Base-by-base conservation (phyloP, 1,139 yeast genomes). In the Blastobotrys elegans region DNA sequence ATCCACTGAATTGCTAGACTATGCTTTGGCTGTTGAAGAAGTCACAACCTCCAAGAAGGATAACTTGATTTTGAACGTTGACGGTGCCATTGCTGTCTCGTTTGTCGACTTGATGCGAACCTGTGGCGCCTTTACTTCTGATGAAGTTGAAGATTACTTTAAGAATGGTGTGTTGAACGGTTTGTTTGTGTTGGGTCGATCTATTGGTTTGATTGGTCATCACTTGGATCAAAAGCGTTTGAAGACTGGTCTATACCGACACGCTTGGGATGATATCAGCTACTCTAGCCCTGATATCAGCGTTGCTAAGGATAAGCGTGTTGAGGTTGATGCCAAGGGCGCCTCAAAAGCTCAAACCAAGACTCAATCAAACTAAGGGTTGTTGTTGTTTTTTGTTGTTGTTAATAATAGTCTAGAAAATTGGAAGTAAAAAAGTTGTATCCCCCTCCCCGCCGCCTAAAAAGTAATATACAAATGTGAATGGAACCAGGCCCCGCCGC, bases 41-140 rank as follows among this genome's bases (percentile, higher is more conserved):
- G 75, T 71, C 47, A 71, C 75, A 52, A 71, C 75, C 18, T 69
- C 74, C 50, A 71, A 71, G 69, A 71, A 71, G 66, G 75, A 71
- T 53, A 72, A 71, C 60, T 62, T 71, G 45, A 71, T 71, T 53
- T 63, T 71, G 48, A 72, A 71, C 58, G 75, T 71, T 38, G 75
- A 71, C 49, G 75, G 75, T 50, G 72, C 72, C 45, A 66, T 71
- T 53, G 75, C 75, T 37, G 74, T 70, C 27, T 69, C 73, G 30
- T 71, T 71, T 52, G 70, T 71, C 44, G 75, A 71, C 51, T 60
- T 71, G 51, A 63, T 71, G 68, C 63, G 74, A 52, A 65, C 71
- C 38, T 71, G 70, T 47, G 74, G 75, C 40, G 72, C 73, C 14
- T 71, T 71, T 62, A 65, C 71, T 24, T 52, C 69, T 30, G 75